Conservation (phyloP, 2,329 filamentous ascomycete species). For the Claviceps pazoutovae region DNA sequence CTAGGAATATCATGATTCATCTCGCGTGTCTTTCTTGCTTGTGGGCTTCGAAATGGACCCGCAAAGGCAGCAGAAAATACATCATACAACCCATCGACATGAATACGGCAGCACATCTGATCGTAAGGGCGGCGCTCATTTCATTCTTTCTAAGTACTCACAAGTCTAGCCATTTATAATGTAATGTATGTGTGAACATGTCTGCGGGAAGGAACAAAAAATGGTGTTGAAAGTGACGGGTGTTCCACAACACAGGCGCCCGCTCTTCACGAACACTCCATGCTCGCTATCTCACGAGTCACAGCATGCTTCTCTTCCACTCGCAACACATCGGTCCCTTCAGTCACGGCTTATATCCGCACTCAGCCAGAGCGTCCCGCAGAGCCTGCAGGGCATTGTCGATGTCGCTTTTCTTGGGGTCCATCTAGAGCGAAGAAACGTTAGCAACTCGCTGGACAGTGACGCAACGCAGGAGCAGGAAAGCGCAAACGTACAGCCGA, state of each 20-base stretch:
- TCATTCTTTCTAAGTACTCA: no score
- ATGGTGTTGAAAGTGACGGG: no score
- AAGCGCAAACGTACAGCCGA: slow-evolving; percentile 49
- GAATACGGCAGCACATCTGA: no score
- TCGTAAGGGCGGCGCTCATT: no score
- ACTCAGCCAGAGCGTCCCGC: slow-evolving; percentile 59
- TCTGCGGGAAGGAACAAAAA: background rate
- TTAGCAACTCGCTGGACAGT: background rate
- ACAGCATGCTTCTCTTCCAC: background rate
- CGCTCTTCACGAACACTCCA: background rate
- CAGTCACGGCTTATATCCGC: slow-evolving; percentile 43
- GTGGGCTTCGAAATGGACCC: no score
- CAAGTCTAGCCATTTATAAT: background rate
- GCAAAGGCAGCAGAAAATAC: no score
- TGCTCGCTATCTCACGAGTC: background rate
- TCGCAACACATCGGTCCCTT: background rate
- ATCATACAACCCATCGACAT: no score
- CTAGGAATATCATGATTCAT: no score
- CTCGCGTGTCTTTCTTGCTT: no score
- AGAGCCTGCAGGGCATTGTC: slow-evolving; percentile 71
- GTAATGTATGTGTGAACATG: background rate
- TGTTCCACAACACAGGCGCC: background rate
- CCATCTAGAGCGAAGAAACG: slow-evolving; percentile 36
- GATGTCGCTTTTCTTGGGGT: slow-evolving; percentile 66
- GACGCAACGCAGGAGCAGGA: background rate